Conservation (phyloP, 345 rosid genomes). For the Linum usitatissimum region DNA sequence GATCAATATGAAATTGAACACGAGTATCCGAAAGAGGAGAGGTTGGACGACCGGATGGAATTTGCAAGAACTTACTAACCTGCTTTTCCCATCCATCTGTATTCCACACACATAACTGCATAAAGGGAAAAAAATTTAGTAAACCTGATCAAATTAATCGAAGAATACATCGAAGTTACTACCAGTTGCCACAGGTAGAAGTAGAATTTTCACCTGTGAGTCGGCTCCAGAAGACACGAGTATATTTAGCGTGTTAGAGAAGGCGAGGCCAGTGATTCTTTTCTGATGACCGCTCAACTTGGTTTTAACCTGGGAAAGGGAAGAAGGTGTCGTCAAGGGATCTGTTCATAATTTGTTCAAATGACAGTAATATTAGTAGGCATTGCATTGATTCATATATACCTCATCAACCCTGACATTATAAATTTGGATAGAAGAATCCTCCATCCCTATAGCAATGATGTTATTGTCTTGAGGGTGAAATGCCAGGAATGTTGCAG, state of each 20-base stretch:
- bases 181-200: no score
- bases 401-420: slow-evolving; percentile 85
- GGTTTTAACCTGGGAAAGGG: not conserved
- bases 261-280: slow-evolving; percentile 10
- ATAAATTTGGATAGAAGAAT: slow-evolving; percentile 71
- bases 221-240: slow-evolving; percentile 8
- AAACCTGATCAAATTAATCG: not conserved
- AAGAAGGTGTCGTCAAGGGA: no score
- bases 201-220: slow-evolving; percentile 3
- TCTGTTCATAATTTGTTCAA: not conserved
- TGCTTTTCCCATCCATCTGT: slow-evolving; percentile 71
- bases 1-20: slow-evolving; percentile 44
- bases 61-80: slow-evolving; percentile 27
- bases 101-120: slow-evolving; percentile 66
- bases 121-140: not conserved
- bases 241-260: slow-evolving; percentile 5
- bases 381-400: not conserved
- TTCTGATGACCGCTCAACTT: slow-evolving; percentile 10
- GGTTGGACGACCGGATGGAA: slow-evolving; percentile 31
- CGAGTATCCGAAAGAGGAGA: slow-evolving; percentile 30
- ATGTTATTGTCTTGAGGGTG: slow-evolving; percentile 84
- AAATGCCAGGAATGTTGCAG: slow-evolving; percentile 72
- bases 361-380: not conserved
- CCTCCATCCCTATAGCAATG: slow-evolving; percentile 85
- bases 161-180: not conserved